phyloP scores from a whole-genome alignment of 225 moss, liverwort and hornwort species.

The Pleurozium schreberi region DNA sequence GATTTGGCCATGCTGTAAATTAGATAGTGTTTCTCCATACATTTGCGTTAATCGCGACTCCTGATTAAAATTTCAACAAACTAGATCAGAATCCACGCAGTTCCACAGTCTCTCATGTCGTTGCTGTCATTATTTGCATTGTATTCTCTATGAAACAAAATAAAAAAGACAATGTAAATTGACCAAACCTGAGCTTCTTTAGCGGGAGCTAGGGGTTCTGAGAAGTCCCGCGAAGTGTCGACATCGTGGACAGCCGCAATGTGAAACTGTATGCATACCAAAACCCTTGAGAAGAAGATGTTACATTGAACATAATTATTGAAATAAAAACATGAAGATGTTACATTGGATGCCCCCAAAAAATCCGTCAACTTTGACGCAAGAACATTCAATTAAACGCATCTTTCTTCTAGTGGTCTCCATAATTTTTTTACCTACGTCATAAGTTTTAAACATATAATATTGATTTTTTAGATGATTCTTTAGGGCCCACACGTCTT shows the following conservation, averaged over 20 bases:
- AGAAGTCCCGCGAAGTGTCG: conserved; percentile 40
- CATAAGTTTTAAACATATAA: no score
- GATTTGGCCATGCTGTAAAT: conserved; percentile 47
- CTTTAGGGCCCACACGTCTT: no score
- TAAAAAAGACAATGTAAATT: neutral
- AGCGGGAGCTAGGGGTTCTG: conserved; percentile 51
- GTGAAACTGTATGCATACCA: conserved; percentile 32
- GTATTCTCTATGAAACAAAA: neutral
- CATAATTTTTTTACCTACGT: no score
- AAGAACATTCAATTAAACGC: no score
- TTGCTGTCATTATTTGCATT: neutral
- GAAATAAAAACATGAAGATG: no score
- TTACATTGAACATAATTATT: no score
- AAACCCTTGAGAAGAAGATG: conserved; percentile 26
- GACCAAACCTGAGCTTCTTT: conserved; percentile 60
- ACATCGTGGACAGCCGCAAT: conserved; percentile 68
- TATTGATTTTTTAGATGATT: no score
- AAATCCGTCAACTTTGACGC: no score
- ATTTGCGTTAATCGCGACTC: conserved; percentile 63
- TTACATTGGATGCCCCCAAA: no score
- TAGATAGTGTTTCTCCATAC: conserved; percentile 53
- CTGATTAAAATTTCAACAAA: conserved; percentile 7
- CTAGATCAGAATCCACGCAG: conserved; percentile 2
- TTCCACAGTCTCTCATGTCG: neutral
- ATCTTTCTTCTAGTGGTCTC: no score